Evolutionary conservation across 1,139 yeast genomes (phyloP), one percentile per base, ranked within the genome.

Genomic region (Sugiyamaella japonica): DNA sequence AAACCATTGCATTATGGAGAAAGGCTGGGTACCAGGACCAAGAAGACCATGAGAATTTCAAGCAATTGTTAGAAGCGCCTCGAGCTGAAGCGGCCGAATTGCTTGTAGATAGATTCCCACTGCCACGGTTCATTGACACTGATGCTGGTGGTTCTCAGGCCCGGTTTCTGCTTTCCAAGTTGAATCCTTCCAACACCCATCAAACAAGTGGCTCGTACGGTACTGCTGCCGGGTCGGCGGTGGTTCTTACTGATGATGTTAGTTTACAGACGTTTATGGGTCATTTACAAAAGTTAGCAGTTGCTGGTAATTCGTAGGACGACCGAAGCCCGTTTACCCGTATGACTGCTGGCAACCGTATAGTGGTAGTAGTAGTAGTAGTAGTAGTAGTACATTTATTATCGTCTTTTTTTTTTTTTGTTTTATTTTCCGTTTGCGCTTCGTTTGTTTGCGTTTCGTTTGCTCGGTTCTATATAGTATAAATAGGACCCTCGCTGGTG

Each of bases 91-190:
- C 97, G 29, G 95, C 96, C 4, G 91, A 87, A 63, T 77, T 93
- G 61, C 82, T 93, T 67, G 84, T 87, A 36, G 98, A 93, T 69
- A 83, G 99, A 72, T 93, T 89, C 83, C 99, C 99, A 66, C 79
- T 93, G 67, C 99, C 99, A 50, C 83, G 98, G 74, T 93, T 89
- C 70, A 89, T 91, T 64, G 97, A 91, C 65, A 90, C 97, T 54
- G 97, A 91, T 70, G 97, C 90, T 65, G 97, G 98, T 67, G 97
- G 97, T 52, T 90, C 97, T 29, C 99, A 93, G 76, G 98, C 98
- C 1, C 85, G 99, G 76, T 93, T 93, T 80, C 80, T 93, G 73
- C 83, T 89, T 70, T 89, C 97, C 49, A 91, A 89, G 75, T 83
- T 93, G 72, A 93, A 93, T 72, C 98, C 99, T 48, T 86, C 96